Percentiles rank a stretch among this genome's conserved stretches.
Conservation (phyloP, 345 rosid species). For the Eucalyptus rudis region DNA sequence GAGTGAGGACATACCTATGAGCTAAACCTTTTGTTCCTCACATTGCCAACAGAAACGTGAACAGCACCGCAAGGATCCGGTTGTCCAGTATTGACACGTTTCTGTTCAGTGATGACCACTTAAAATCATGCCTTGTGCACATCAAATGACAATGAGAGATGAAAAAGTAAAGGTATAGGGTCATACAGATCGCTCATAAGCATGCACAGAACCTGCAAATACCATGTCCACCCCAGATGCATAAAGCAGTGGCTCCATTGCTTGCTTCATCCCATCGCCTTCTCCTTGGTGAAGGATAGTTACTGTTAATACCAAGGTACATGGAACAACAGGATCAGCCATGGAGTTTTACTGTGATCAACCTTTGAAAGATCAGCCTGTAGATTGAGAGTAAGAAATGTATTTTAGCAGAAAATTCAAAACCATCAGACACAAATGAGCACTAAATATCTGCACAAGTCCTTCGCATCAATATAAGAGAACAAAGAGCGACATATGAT, state of each 20-base stretch:
- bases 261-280: constrained; percentile 74
- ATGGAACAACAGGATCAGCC: constrained; percentile 73
- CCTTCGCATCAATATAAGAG: no score
- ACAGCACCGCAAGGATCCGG: no score
- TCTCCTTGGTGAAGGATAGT: constrained; percentile 65
- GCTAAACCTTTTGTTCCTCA: no score
- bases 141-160: background rate
- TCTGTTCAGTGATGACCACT: no score
- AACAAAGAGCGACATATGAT: no score
- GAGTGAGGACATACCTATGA: no score
- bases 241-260: constrained; percentile 76
- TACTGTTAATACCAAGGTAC: constrained; percentile 93
- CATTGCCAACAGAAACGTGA: no score
- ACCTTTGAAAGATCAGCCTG: constrained; percentile 75
- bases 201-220: constrained; percentile 88
- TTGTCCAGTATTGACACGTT: no score
- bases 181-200: no score
- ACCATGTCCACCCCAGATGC: constrained; percentile 67
- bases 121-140: no score
- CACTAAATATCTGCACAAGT: no score
- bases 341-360: constrained; percentile 70
- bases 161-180: background rate
- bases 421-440: background rate
- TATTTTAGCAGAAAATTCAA: background rate
- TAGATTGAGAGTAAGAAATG: no score